Percentiles rank a stretch among this genome's conserved stretches.
Evolutionary conservation across 139 green algal species (phyloP).

Genomic region (Desmodesmus armatus): DNA sequence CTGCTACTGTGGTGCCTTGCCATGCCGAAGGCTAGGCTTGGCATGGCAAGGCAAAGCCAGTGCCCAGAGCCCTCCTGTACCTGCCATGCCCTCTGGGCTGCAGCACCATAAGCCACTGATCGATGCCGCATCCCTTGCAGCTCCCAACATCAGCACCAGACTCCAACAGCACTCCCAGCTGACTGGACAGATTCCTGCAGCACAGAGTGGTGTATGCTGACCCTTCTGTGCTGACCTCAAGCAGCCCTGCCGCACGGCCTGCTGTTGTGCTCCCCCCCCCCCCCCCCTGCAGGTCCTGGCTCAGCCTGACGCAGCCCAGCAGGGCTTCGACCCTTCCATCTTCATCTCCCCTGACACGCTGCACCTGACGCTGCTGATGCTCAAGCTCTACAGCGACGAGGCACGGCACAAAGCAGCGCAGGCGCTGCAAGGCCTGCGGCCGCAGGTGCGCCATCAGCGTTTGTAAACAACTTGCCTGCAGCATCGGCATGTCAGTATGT

Average conservation of each 20-base stretch:
- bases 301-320: not conserved
- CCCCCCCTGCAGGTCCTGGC: slow-evolving; percentile 9
- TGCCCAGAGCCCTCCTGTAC: too few relatives aligned
- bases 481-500: too few relatives aligned
- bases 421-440: slow-evolving; percentile 34
- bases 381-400: slow-evolving; percentile 73
- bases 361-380: slow-evolving; percentile 72
- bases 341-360: slow-evolving; percentile 45
- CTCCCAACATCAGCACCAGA: too few relatives aligned
- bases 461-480: too few relatives aligned
- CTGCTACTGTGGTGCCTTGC: too few relatives aligned
- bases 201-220: too few relatives aligned
- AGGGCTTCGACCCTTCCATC: slow-evolving; percentile 35
- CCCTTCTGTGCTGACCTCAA: not conserved
- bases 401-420: slow-evolving; percentile 47
- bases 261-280: not conserved
- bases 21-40: too few relatives aligned
- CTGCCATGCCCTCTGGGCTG: not conserved
- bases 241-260: not conserved
- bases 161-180: too few relatives aligned
- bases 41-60: too few relatives aligned
- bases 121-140: too few relatives aligned
- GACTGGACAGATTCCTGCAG: too few relatives aligned
- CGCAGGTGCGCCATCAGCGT: not conserved
- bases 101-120: not conserved